Conservation (phyloP, 257 asterid species). For the Dorcoceras hygrometricum region DNA sequence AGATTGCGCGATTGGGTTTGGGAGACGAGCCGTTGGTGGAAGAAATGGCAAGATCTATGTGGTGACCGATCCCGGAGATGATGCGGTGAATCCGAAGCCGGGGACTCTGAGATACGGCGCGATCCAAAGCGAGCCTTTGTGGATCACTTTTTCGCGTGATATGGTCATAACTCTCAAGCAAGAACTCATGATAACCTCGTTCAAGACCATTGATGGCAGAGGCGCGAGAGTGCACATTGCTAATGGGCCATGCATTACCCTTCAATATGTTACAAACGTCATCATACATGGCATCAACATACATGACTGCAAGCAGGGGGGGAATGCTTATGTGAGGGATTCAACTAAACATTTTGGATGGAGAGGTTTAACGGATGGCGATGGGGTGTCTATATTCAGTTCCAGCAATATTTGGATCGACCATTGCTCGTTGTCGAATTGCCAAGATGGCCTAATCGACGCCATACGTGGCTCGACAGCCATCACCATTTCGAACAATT, state of each 20-base stretch:
- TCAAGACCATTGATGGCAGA: conserved; percentile 19
- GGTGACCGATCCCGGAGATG: neutral
- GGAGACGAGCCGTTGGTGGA: neutral
- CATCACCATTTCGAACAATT: conserved; percentile 19
- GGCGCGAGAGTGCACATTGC: conserved; percentile 17
- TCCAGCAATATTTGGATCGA: conserved; percentile 19
- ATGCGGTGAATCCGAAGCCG: conserved; percentile 6
- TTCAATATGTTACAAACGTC: conserved; percentile 9
- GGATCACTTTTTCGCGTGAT: neutral
- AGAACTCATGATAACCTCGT: conserved; percentile 17
- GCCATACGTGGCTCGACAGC: conserved; percentile 10
- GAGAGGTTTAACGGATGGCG: neutral
- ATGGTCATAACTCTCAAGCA: conserved; percentile 13
- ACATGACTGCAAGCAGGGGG: conserved; percentile 10
- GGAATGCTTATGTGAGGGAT: conserved; percentile 19
- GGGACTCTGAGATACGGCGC: conserved; percentile 12
- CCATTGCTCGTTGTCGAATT: conserved; percentile 14
- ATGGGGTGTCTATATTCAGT: conserved; percentile 12
- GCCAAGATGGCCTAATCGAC: conserved; percentile 18
- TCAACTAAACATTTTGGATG: neutral
- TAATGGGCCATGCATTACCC: conserved; percentile 14
- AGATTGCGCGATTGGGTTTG: conserved; percentile 10
- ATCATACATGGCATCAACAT: conserved; percentile 16
- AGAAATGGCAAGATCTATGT: conserved; percentile 13
- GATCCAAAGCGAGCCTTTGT: conserved; percentile 16